phyloP scores from a whole-genome alignment of 176 grass and related monocot species.

The Aegilops sharonensis region DNA sequence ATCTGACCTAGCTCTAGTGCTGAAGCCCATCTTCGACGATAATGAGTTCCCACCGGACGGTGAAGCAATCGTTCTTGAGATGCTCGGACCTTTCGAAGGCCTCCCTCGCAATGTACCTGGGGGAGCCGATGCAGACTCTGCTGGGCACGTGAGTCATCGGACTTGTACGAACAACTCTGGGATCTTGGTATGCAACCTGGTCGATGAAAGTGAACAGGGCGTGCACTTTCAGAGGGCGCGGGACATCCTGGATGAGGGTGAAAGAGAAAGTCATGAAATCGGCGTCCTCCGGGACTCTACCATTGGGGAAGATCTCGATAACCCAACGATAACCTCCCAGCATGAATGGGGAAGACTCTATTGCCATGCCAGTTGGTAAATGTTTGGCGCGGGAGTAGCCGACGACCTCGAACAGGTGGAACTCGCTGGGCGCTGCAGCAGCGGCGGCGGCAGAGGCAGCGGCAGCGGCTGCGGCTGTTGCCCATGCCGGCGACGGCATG shows the following conservation, averaged over 20 bases:
- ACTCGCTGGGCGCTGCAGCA: neutral
- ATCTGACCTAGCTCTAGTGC: neutral
- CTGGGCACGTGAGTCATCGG: neutral
- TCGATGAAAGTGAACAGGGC: neutral
- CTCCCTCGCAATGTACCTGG: neutral
- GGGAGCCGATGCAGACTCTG: fast-evolving
- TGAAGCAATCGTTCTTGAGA: neutral
- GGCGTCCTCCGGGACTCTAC: neutral
- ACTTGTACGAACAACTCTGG: neutral
- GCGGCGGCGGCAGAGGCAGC: neutral
- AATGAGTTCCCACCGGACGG: neutral
- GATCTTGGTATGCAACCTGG: neutral
- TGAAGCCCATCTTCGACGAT: neutral
- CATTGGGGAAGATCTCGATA: neutral
- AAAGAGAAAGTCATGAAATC: neutral
- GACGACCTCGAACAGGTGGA: neutral
- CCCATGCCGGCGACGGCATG: neutral
- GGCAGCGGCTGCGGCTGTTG: neutral
- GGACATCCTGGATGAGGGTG: neutral
- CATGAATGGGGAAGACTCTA: neutral
- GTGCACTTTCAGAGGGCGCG: neutral
- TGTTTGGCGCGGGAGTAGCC: neutral
- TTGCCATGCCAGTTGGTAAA: neutral
- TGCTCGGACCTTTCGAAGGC: neutral
- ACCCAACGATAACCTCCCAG: neutral